Evolutionary conservation across 345 rosid genomes (phyloP).

Genomic region (Tarenaya hassleriana): DNA sequence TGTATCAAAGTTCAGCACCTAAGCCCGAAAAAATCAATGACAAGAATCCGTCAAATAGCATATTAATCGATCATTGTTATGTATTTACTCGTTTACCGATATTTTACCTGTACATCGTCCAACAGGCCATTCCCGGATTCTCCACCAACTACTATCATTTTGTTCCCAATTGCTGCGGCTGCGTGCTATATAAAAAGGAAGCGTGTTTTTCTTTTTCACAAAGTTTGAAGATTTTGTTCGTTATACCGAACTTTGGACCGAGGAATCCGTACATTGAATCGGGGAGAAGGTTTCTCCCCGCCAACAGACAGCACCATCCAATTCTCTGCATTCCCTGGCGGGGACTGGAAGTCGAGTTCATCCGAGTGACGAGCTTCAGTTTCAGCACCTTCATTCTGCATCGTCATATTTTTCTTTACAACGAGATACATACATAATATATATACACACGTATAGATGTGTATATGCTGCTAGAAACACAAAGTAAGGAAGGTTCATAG

Average conservation of each 20-base stretch:
- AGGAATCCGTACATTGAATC: slow-evolving; percentile 53
- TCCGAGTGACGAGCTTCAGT: slow-evolving; percentile 43
- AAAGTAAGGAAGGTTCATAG: neutral
- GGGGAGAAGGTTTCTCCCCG: slow-evolving; percentile 77
- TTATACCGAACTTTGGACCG: slow-evolving; percentile 3
- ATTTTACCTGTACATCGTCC: slow-evolving; percentile 89
- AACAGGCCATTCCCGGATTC: slow-evolving; percentile 75
- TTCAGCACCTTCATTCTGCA: slow-evolving; percentile 46
- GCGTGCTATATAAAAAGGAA: slow-evolving; percentile 58
- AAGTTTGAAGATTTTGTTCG: neutral
- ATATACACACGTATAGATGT: neutral
- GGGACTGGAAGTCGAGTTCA: slow-evolving; percentile 43
- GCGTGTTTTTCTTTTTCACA: neutral
- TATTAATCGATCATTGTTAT: neutral
- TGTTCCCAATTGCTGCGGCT: slow-evolving; percentile 80
- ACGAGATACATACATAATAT: slow-evolving; percentile 9
- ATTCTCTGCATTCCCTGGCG: slow-evolving; percentile 55
- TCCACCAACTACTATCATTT: slow-evolving; percentile 95
- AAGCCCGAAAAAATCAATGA: slow-evolving; percentile 10
- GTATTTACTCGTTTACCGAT: neutral
- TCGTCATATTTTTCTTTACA: slow-evolving; percentile 13
- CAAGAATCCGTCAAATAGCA: slow-evolving; percentile 2
- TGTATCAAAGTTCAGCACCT: slow-evolving; percentile 79
- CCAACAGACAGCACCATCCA: slow-evolving; percentile 79
- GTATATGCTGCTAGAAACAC: neutral